Evolutionary conservation across 805 yeast species (phyloP), one percentile per base, ranked within the genome.

Genomic region (Nakazawaea pomicola): DNA sequence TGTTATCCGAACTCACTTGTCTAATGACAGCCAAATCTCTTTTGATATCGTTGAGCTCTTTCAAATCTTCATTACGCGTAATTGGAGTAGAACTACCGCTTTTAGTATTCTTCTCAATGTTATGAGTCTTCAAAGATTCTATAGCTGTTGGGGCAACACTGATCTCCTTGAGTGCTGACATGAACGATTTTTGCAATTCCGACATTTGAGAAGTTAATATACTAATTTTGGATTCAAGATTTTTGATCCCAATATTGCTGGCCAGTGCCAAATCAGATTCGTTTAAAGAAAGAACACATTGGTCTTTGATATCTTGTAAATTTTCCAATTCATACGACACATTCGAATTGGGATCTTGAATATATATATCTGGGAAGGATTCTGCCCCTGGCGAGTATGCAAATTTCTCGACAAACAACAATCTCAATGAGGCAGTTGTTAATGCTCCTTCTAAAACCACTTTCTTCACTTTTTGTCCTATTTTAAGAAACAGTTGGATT

Each of bases 361-460:
- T 68, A 51, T 84, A 83, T 20, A 93, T 74, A 10, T 81, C 84
- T 0, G 98, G 97, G 49, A 88, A 87, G 1, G 75, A 61, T 10
- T 77, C 73, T 1, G 76, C 59, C 0, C 83, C 82, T 0, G 95
- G 93, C 0, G 91, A 74, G 56, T 83, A 88, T 2, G 91, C 87
- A 63, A 89, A 90, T 51, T 79, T 85, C 53, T 91, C 96, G 5
- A 90, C 85, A 54, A 91, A 91, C 18, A 85, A 62, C 1, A 88
- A 67, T 33, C 93, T 70, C 27, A 84, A 52, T 2, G 79, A 67
- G 3, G 80, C 72, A 35, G 72, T 53, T 0, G 80, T 61, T 3
- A 75, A 58, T 1, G 80, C 80, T 11, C 67, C 51, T 25, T 57
- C 58, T 2, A 74, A 53, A 2, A 53, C 50, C 1, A 72, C 74